Conservation (phyloP, 2,329 filamentous ascomycete genomes). For the Tolypocladium ophioglossoides region DNA sequence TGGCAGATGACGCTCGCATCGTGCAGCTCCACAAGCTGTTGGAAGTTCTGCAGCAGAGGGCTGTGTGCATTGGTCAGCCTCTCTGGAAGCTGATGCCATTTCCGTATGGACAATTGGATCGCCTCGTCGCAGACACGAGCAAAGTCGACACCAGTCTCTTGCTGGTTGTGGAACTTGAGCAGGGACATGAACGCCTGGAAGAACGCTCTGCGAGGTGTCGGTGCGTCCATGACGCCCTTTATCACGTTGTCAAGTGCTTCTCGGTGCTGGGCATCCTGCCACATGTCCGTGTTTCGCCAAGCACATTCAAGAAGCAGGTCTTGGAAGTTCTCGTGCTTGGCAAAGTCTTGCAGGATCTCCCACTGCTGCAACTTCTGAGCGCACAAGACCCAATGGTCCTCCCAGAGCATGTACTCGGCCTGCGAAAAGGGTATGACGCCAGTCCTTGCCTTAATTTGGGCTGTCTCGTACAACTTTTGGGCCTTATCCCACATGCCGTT, state of each 20-base stretch:
- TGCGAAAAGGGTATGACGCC: slow-evolving; percentile 94
- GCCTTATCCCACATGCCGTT: slow-evolving; percentile 99
- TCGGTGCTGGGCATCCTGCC: slow-evolving; percentile 75
- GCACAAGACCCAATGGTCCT: slow-evolving; percentile 97
- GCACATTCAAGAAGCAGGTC: slow-evolving; percentile 90
- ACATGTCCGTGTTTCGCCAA: slow-evolving; percentile 93
- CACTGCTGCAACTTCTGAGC: slow-evolving; percentile 98
- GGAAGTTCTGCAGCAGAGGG: slow-evolving; percentile 91
- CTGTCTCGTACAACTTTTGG: slow-evolving; percentile 90
- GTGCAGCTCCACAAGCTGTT: slow-evolving; percentile 92
- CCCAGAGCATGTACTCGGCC: slow-evolving; percentile 97
- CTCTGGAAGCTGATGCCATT: slow-evolving; percentile 97
- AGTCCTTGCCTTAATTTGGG: slow-evolving; percentile 93
- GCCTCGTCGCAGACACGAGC: slow-evolving; percentile 89
- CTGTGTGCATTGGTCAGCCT: slow-evolving; percentile 92
- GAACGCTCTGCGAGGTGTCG: slow-evolving; percentile 86
- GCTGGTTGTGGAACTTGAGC: slow-evolving; percentile 85
- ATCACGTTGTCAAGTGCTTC: slow-evolving; percentile 88
- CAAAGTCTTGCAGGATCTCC: slow-evolving; percentile 95
- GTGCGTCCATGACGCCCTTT: slow-evolving; percentile 95
- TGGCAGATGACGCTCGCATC: slow-evolving; percentile 95
- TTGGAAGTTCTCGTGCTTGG: slow-evolving; percentile 97
- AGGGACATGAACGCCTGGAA: slow-evolving; percentile 98
- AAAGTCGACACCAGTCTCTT: slow-evolving; percentile 71
- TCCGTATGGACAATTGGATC: slow-evolving; percentile 91